phyloP scores from a whole-genome alignment of 495 filamentous ascomycete species.

The Apodospora peruviana region DNA sequence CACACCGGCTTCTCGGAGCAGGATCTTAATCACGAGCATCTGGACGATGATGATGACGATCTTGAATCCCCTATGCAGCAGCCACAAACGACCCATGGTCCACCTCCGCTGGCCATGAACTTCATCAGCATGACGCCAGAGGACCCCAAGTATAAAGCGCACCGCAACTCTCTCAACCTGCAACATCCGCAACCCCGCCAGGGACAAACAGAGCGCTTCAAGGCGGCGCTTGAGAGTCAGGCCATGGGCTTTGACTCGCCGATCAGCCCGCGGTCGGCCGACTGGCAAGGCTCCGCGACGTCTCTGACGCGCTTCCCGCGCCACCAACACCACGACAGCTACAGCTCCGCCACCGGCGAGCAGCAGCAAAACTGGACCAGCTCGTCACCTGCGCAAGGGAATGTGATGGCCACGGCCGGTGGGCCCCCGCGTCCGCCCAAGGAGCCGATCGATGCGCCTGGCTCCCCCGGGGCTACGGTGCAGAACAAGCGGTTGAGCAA shows the following conservation, averaged over 20 bases:
- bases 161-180: slow-evolving; percentile 82
- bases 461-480: slow-evolving; percentile 17
- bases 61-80: too few relatives aligned
- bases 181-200: slow-evolving; percentile 87
- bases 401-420: slow-evolving; percentile 18
- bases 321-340: slow-evolving; percentile 40
- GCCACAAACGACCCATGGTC: slow-evolving; percentile 26
- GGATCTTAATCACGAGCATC: slow-evolving; percentile 22
- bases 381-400: slow-evolving; percentile 26
- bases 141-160: slow-evolving; percentile 83
- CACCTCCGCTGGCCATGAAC: slow-evolving; percentile 16
- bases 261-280: slow-evolving; percentile 63
- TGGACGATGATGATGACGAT: slow-evolving; percentile 10
- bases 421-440: slow-evolving; percentile 51
- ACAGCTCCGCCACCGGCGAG: slow-evolving; percentile 24
- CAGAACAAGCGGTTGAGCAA: slow-evolving; percentile 35
- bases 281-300: slow-evolving; percentile 64
- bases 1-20: slow-evolving; percentile 59
- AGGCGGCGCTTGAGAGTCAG: slow-evolving; percentile 72
- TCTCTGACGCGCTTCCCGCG: slow-evolving; percentile 37
- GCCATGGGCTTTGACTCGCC: slow-evolving; percentile 65
- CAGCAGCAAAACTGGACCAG: slow-evolving; percentile 38
- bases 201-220: slow-evolving; percentile 76
- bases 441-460: slow-evolving; percentile 36
- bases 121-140: slow-evolving; percentile 54